These are phyloP conservation scores for Fusarium nematophilum DNA, from an alignment of 2,329 filamentous ascomycete species.

Conservation along the genomic window DNA sequence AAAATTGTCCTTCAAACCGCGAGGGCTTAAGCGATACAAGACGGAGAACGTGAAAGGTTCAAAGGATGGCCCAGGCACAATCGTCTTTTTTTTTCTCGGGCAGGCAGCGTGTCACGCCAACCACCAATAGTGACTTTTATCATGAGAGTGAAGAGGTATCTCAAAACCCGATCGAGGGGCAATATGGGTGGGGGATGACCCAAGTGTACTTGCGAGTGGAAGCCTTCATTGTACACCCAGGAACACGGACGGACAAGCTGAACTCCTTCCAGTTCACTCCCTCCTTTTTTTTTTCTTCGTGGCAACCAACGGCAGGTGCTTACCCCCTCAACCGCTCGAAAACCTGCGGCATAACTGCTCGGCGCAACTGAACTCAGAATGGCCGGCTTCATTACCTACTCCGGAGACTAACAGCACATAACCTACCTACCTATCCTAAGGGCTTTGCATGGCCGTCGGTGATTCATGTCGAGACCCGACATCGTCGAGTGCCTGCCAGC, in stretches of 20 bases:
- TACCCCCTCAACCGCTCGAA: too few relatives aligned
- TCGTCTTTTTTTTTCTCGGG: constrained; percentile 9
- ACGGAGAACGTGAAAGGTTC: neutral
- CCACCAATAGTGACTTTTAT: neutral
- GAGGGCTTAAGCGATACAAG: constrained; percentile 2
- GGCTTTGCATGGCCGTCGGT: neutral
- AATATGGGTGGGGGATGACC: neutral
- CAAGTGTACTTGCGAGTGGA: constrained; percentile 16
- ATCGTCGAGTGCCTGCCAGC: neutral
- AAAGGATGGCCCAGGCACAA: constrained; percentile 13
- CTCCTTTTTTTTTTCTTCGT: too few relatives aligned
- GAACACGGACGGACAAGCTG: too few relatives aligned
- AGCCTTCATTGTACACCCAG: constrained; percentile 14
- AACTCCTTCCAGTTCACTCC: too few relatives aligned
- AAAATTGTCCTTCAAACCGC: neutral
- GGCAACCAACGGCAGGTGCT: too few relatives aligned
- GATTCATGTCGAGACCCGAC: too few relatives aligned
- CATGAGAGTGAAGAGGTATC: constrained; percentile 8
- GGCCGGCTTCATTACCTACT: too few relatives aligned
- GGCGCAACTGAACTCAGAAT: too few relatives aligned
- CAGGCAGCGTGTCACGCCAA: constrained; percentile 8
- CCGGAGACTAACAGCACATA: too few relatives aligned
- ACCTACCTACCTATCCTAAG: too few relatives aligned
- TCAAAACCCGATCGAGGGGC: neutral
- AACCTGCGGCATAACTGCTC: too few relatives aligned